Base-by-base conservation (phyloP, 441 rosid species). In the Croton laevigatus region DNA sequence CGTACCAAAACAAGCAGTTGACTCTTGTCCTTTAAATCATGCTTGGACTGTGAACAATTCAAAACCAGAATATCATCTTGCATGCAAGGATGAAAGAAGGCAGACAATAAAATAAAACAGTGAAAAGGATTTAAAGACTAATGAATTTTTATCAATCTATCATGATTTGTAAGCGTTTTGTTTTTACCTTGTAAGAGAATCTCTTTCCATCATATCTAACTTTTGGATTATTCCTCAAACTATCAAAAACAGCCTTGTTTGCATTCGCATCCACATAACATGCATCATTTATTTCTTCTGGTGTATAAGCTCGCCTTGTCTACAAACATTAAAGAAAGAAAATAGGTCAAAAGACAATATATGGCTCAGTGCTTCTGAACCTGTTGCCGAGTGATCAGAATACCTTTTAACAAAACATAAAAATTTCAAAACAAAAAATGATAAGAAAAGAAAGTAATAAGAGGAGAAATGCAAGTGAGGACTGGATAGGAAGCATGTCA, bases 171-270 rank as follows among this genome's bases (percentile, higher is more conserved):
- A 44, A 16, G 49, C 37, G 57, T 44, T 45, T 59, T 20, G 37
- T 61, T 55, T 48, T 22, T 20, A 88, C 99, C 99, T 92, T 94
- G 84, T 94, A 94, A 51, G 94, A 85, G 78, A 94, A 90, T 71
- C 93, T 81, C 81, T 52, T 84, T 48, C 98, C 96, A 45, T 92
- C 98, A 42, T 81, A 92, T 60, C 75, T 37, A 10, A 86, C 99
- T 82, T 94, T 94, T 0, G 78, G 93, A 73, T 94, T 94, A 52
- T 91, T 91, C 69, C 80, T 86, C 81, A 92, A 75, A 79, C 93
- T 89, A 70, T 91, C 98, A 79, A 92, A 92, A 58, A 94, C 97
- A 65, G 87, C 91, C 82, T 91, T 92, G 68, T 92, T 92, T 44
- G 90, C 71, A 71, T 79, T 81, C 78, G 77, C 80, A 74, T 92